Base-by-base conservation (phyloP, 1,284 basidiomycete genomes). In the Moniliophthora roreri region DNA sequence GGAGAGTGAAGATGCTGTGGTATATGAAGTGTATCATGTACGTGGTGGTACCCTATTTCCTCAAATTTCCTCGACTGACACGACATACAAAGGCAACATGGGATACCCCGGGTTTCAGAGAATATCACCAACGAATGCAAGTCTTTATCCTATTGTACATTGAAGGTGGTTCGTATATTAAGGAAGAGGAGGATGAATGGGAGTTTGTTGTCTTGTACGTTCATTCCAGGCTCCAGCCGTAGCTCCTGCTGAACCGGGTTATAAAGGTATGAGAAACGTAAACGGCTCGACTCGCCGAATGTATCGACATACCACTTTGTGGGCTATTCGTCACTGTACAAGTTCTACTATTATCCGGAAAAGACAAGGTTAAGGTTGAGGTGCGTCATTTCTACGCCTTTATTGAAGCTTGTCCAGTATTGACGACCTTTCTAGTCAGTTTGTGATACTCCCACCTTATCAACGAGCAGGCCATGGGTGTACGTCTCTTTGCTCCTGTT, bases 71-170 rank as follows among this genome's bases (percentile, higher is more conserved):
- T 23, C 26, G 16, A 20, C 48, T 53, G 26, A 4, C n/a, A 15
- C 48, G 49, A 21, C 59, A 24, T 32, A 6, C 28, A 32, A 41
- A 60, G 91, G 69, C 85, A 21, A 95, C 85, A 5, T 96, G 93
- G 85, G 73, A 85, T 55, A 93, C 94, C 1, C 85, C 91, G 4
- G 95, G 93, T 3, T 99, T 98, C 73, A 81, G 80, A 62, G 93
- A 96, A 68, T 95, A 93, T 62, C 96, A 98, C 65, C 81, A 89
- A n/a, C 79, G 85, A 51, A 97, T 97, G 89, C 96, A 98, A 71
- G 69, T 98, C 51, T 98, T 98, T 66, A 92, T 97, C 54, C 71
- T 97, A 39, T 76, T 99, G 7, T 98, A 93, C 72, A 96, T 99
- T 65, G 96, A 99, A 67, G 97, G 85, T 6, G 95, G 94, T 5